phyloP scores from a whole-genome alignment of 129 eudicot genomes.

The Kitagawia praeruptora region DNA sequence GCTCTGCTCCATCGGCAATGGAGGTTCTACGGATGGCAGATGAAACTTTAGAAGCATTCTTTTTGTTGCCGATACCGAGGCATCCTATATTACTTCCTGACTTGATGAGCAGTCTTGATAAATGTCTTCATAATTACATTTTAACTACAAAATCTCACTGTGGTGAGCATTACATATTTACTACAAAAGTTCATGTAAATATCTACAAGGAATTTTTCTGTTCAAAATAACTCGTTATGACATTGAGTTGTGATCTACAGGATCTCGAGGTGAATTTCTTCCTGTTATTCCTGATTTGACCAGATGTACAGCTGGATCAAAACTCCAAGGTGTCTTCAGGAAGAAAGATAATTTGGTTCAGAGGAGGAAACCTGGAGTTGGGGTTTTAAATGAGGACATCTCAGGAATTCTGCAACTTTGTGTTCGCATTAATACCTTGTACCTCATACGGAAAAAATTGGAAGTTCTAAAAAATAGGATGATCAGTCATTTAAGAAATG shows the following conservation, averaged over 20 bases:
- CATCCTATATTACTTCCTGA: constrained; percentile 92
- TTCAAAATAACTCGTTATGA: neutral
- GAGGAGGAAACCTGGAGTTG: constrained; percentile 55
- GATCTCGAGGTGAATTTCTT: constrained; percentile 63
- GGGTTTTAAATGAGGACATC: constrained; percentile 44
- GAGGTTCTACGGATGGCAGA: constrained; percentile 75
- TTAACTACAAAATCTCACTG: constrained; percentile 73
- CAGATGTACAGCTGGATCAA: constrained; percentile 56
- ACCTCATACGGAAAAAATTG: constrained; percentile 55
- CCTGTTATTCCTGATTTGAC: constrained; percentile 94
- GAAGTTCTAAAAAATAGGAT: constrained; percentile 74
- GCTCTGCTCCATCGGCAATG: constrained; percentile 84
- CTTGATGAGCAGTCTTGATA: constrained; percentile 77
- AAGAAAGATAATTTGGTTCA: constrained; percentile 76
- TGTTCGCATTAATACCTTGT: constrained; percentile 71
- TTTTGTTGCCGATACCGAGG: constrained; percentile 86
- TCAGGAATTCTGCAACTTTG: constrained; percentile 70
- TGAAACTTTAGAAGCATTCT: constrained; percentile 87
- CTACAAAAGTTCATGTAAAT: neutral
- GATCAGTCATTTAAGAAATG: constrained; percentile 59
- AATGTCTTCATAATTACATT: constrained; percentile 73
- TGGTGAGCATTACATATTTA: constrained; percentile 35
- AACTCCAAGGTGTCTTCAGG: constrained; percentile 61
- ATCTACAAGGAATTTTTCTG: neutral
- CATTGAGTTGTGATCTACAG: constrained; percentile 23